Evolutionary conservation across 2,329 filamentous ascomycete species (phyloP).

Genomic region (Lecanicillium sp.): DNA sequence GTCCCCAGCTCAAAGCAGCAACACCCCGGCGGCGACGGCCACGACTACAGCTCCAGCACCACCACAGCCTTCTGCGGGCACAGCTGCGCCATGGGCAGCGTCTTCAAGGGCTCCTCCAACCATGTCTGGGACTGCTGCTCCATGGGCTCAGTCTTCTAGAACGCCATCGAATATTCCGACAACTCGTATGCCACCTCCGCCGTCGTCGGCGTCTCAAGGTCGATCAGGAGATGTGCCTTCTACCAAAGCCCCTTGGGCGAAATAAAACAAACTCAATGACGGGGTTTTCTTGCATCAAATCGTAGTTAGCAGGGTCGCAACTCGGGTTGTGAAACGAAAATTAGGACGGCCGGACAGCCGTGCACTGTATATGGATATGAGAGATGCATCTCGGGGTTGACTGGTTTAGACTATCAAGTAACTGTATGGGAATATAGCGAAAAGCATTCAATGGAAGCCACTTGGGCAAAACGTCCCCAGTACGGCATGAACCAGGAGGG

Average conservation of each 20-base stretch:
- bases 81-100: conserved; percentile 37
- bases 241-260: conserved; percentile 41
- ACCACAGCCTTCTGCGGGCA: conserved; percentile 22
- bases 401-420: neutral
- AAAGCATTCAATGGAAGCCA: too few species aligned
- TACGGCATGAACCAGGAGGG: conserved; percentile 2
- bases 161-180: conserved; percentile 17
- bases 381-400: neutral
- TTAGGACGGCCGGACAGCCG: too few species aligned
- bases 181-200: conserved; percentile 1
- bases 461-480: too few species aligned
- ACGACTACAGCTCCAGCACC: conserved; percentile 4
- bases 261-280: conserved; percentile 19
- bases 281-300: too few species aligned
- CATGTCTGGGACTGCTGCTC: conserved; percentile 12
- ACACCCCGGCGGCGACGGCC: neutral
- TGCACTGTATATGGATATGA: too few species aligned
- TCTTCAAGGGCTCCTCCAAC: conserved; percentile 20
- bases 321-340: too few species aligned
- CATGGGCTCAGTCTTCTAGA: conserved; percentile 32
- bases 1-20: conserved; percentile 35
- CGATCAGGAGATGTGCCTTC: neutral
- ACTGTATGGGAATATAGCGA: neutral
- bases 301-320: too few species aligned
- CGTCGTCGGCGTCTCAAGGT: neutral